A percentile compares a stretch with the other conserved stretches of the same genome.
phyloP scores from a whole-genome alignment of 371 early-diverging fungal species.

The Mucor sp. region DNA sequence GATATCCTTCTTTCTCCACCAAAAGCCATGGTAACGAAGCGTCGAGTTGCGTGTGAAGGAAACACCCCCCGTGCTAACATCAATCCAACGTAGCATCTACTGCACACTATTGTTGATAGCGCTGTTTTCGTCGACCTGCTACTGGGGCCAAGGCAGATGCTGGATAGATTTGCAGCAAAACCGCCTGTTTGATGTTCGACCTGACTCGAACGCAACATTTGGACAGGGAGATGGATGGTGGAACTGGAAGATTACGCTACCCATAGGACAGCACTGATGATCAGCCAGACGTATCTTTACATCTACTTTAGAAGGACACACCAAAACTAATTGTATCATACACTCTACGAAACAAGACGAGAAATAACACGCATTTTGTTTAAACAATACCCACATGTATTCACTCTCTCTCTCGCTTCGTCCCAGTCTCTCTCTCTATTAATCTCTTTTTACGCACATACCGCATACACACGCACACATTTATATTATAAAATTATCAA shows the following conservation, averaged over 20 bases:
- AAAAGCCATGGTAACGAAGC: slow-evolving; percentile 66
- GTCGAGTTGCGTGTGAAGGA: background rate
- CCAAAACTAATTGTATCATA: background rate
- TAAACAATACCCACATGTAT: background rate
- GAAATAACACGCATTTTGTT: background rate
- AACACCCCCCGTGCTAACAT: background rate
- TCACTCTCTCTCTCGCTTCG: background rate
- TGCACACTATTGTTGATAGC: slow-evolving; percentile 65
- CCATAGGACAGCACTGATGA: slow-evolving; percentile 28
- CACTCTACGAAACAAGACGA: background rate
- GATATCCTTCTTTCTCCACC: slow-evolving; percentile 65
- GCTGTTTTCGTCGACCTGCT: slow-evolving; percentile 65
- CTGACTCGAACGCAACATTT: slow-evolving; percentile 49
- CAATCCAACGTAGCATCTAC: slow-evolving; percentile 47
- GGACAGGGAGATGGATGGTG: slow-evolving; percentile 54
- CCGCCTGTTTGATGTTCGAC: slow-evolving; percentile 43
- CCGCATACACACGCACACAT: background rate
- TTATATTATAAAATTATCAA: background rate
- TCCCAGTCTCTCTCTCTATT: background rate
- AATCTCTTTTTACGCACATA: background rate
- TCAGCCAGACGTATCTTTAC: background rate
- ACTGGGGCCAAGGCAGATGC: slow-evolving; percentile 72
- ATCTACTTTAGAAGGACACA: background rate
- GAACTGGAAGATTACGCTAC: slow-evolving; percentile 52
- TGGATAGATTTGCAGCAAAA: slow-evolving; percentile 62